phyloP scores from a whole-genome alignment of 2,329 filamentous ascomycete species.

The Sarocladium kiliense region DNA sequence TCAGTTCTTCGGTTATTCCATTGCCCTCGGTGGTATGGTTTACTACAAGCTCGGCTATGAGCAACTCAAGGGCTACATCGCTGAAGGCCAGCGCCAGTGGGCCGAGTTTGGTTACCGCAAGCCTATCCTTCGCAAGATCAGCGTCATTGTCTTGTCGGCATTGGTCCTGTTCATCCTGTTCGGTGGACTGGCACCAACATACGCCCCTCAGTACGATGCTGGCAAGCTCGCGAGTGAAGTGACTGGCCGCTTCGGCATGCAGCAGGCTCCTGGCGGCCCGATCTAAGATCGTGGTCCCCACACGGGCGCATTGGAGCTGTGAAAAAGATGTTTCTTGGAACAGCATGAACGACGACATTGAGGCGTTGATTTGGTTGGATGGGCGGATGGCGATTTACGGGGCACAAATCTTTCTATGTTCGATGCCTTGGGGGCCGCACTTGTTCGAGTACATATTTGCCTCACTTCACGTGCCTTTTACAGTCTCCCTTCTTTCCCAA shows the following conservation, averaged over 20 bases:
- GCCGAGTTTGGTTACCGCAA: constrained; percentile 76
- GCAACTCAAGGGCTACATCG: constrained; percentile 73
- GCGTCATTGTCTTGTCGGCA: constrained; percentile 60
- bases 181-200: constrained; percentile 58
- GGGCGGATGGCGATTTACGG: constrained; percentile 27
- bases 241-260: constrained; percentile 43
- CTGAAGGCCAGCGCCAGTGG: constrained; percentile 71
- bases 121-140: constrained; percentile 72
- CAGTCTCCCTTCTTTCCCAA: constrained; percentile 9
- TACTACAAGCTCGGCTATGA: constrained; percentile 86
- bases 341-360: constrained; percentile 11
- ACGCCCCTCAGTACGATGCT: constrained; percentile 50
- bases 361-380: constrained; percentile 20
- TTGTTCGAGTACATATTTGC: constrained; percentile 19
- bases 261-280: constrained; percentile 3
- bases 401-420: constrained; percentile 17
- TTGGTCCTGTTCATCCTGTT: constrained; percentile 66
- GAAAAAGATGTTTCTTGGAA: background rate
- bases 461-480: background rate
- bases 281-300: constrained; percentile 7
- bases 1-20: constrained; percentile 79
- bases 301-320: background rate
- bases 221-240: constrained; percentile 43
- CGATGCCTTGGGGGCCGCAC: constrained; percentile 9
- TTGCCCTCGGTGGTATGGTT: constrained; percentile 68